Conservation (phyloP, 345 rosid genomes). For the Ricinus communis region DNA sequence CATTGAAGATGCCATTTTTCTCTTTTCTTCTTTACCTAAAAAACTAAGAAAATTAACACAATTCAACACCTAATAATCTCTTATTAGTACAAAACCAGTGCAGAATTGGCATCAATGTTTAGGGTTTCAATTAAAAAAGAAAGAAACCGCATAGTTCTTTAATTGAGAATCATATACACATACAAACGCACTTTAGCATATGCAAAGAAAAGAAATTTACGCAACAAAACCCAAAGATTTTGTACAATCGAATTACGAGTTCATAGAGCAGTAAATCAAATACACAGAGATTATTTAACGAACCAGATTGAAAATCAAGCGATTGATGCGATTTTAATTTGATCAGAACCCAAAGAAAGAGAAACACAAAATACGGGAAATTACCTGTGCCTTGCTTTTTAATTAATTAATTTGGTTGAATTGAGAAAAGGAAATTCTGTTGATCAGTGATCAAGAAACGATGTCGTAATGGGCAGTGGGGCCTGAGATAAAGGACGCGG, state of each 20-base stretch:
- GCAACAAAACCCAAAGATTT: background rate
- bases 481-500: no score
- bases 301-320: background rate
- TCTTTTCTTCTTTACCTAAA: background rate
- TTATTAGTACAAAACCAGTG: background rate
- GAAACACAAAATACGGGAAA: background rate
- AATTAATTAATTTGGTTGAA: no score
- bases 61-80: background rate
- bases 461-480: no score
- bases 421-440: background rate
- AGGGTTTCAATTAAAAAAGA: background rate
- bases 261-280: background rate
- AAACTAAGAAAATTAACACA: background rate
- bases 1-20: background rate
- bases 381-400: no score
- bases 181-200: no score
- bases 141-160: background rate
- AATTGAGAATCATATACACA: background rate
- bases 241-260: background rate
- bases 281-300: background rate
- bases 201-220: background rate
- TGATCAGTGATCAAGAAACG: no score
- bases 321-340: background rate
- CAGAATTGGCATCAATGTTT: background rate
- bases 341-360: background rate